These are phyloP conservation scores for Emergomyces pasteurianus DNA, from an alignment of 2,329 filamentous ascomycete genomes.

Conservation along the genomic window DNA sequence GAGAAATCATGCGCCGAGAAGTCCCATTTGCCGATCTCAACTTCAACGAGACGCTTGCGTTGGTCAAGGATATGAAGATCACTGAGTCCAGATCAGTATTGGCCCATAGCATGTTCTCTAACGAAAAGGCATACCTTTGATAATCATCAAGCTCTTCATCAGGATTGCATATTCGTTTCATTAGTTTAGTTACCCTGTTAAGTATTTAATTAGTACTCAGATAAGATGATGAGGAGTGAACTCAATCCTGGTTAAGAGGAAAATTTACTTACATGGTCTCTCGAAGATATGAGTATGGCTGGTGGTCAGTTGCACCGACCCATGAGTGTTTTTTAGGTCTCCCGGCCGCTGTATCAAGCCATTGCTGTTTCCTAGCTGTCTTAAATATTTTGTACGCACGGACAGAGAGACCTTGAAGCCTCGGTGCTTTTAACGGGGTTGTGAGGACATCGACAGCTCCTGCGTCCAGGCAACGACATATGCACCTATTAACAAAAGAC, in stretches of 20 bases:
- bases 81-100: conserved; percentile 22
- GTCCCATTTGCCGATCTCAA: conserved; percentile 64
- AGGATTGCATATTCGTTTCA: conserved; percentile 75
- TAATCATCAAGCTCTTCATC: conserved; percentile 50
- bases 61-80: conserved; percentile 57
- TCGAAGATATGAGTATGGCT: conserved; percentile 77
- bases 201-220: not conserved
- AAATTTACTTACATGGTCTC: conserved; percentile 58
- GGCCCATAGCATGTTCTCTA: conserved; percentile 6
- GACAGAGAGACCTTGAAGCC: conserved; percentile 63
- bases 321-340: conserved; percentile 76
- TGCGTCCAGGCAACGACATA: conserved; percentile 61
- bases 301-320: conserved; percentile 75
- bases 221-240: conserved; percentile 3
- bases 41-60: conserved; percentile 53
- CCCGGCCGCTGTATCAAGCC: conserved; percentile 58
- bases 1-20: conserved; percentile 84
- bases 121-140: conserved; percentile 40
- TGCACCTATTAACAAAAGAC: conserved; percentile 14
- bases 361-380: conserved; percentile 61
- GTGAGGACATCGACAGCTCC: conserved; percentile 79
- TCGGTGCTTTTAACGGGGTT: conserved; percentile 62
- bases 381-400: conserved; percentile 76
- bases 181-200: conserved; percentile 63
- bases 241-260: not conserved